Conservation (phyloP, 257 asterid genomes). For the Capsicum rhomboideum region DNA sequence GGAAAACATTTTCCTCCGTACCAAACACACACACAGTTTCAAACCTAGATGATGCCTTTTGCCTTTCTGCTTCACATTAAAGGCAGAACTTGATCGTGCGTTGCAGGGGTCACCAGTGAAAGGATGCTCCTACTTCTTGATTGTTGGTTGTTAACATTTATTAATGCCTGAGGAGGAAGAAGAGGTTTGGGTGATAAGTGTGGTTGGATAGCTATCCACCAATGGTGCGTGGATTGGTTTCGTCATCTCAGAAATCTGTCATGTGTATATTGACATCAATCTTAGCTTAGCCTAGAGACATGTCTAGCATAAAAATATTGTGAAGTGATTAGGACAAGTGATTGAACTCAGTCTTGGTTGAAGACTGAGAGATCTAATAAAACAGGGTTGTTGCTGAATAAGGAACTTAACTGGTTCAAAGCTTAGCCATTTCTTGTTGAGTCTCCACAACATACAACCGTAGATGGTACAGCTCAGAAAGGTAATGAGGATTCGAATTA, state of each 20-base stretch:
- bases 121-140: background rate
- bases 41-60: background rate
- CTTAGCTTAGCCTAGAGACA: too few species aligned
- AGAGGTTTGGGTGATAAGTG: too few species aligned
- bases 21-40: background rate
- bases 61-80: background rate
- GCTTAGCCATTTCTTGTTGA: background rate
- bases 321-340: background rate
- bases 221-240: too few species aligned
- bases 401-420: background rate
- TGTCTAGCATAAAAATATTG: too few species aligned
- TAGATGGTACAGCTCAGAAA: background rate
- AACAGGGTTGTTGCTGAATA: background rate
- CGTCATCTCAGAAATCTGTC: too few species aligned
- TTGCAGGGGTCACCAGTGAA: background rate
- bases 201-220: too few species aligned
- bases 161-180: too few species aligned
- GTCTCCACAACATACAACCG: background rate
- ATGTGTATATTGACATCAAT: too few species aligned
- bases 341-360: background rate
- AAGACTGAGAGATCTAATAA: background rate
- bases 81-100: background rate
- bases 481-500: background rate
- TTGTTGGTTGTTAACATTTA: background rate
- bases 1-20: too few species aligned